A percentile compares a stretch with the other conserved stretches of the same genome.
phyloP scores from a whole-genome alignment of 148 eudicot genomes.

The Drosera capensis region DNA sequence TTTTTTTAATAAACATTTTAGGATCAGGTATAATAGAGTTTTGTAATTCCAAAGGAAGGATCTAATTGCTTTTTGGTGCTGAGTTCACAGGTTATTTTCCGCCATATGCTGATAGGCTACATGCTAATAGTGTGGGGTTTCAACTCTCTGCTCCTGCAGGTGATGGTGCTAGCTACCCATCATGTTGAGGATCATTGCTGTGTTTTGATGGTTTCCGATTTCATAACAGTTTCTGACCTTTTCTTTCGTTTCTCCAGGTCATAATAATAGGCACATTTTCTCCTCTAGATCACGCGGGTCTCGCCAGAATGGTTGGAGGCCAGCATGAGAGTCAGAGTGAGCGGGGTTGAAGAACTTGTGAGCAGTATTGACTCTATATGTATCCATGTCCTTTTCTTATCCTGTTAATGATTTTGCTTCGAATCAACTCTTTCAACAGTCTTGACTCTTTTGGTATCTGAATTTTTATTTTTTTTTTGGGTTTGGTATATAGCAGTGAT shows the following conservation, averaged over 20 bases:
- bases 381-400: background rate
- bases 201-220: background rate
- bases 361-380: background rate
- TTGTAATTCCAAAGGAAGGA: background rate
- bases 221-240: slow-evolving; percentile 6
- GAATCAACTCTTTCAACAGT: too few species aligned
- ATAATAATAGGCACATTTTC: slow-evolving; percentile 31
- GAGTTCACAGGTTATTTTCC: slow-evolving; percentile 44
- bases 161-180: slow-evolving; percentile 17
- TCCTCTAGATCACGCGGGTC: slow-evolving; percentile 52
- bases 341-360: background rate
- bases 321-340: slow-evolving; percentile 9
- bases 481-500: too few species aligned
- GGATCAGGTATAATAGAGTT: background rate
- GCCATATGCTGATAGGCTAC: slow-evolving; percentile 42
- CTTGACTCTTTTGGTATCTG: too few species aligned
- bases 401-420: background rate
- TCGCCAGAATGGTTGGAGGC: slow-evolving; percentile 59
- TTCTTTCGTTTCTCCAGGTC: slow-evolving; percentile 31
- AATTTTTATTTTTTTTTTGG: too few species aligned
- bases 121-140: slow-evolving; percentile 30
- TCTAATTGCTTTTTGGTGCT: slow-evolving; percentile 7
- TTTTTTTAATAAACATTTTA: background rate
- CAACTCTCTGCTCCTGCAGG: slow-evolving; percentile 54
- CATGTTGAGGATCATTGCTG: slow-evolving; percentile 1